Percentiles rank a stretch among this genome's conserved stretches.
Evolutionary conservation across 768 basidiomycete species (phyloP).

Genomic region (Boletus vinaceobasis): DNA sequence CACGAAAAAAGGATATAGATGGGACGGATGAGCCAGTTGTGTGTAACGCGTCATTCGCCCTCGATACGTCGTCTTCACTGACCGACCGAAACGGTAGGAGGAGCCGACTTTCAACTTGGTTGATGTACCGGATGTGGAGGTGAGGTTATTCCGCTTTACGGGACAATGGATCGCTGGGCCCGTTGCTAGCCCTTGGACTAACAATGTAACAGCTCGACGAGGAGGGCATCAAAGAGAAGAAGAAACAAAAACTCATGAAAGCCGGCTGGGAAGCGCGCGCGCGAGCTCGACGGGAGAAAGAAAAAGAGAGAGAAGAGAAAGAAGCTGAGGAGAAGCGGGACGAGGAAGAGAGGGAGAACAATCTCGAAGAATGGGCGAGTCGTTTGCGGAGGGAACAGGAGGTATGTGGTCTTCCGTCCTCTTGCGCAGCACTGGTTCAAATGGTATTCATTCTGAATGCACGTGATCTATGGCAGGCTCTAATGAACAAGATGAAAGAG

Average conservation of each 20-base stretch:
- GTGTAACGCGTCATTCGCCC: conserved; percentile 6
- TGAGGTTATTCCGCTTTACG: conserved; percentile 30
- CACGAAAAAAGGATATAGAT: conserved; percentile 76
- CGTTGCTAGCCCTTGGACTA: background rate
- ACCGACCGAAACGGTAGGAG: conserved; percentile 43
- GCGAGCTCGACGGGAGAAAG: conserved; percentile 82
- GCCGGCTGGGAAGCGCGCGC: conserved; percentile 90
- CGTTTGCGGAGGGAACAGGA: conserved; percentile 78
- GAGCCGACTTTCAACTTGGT: conserved; percentile 87
- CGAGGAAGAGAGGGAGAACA: conserved; percentile 68
- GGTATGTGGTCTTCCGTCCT: conserved; percentile 38
- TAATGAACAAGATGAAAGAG: conserved; percentile 85
- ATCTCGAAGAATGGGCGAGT: conserved; percentile 70
- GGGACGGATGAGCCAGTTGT: conserved; percentile 63
- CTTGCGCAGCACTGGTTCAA: background rate
- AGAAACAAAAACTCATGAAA: conserved; percentile 87
- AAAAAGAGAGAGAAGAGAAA: conserved; percentile 71
- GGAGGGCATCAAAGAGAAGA: conserved; percentile 90
- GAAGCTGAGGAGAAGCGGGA: conserved; percentile 59
- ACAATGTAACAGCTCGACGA: conserved; percentile 66
- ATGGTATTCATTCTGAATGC: background rate
- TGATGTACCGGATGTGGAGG: conserved; percentile 88
- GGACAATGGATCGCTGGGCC: background rate
- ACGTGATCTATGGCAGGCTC: conserved; percentile 40
- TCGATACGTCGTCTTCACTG: background rate